Percentiles rank a stretch among this genome's conserved stretches.
Evolutionary conservation across 352 stramenopile species (phyloP).

Genomic region (Phytophthora pseudosyringae): DNA sequence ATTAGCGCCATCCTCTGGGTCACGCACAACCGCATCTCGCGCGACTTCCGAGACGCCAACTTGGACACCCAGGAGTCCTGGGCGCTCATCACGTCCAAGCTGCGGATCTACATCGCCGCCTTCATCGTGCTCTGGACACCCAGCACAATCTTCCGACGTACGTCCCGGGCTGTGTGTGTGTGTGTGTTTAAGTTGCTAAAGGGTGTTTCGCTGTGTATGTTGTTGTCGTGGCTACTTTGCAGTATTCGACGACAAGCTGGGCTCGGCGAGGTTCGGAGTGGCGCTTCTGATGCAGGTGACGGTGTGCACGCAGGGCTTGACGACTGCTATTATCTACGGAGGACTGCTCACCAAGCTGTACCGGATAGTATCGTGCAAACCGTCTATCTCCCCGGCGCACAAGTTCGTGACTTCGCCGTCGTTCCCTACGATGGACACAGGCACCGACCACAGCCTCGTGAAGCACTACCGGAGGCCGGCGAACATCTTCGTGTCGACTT

Average conservation of each 20-base stretch:
- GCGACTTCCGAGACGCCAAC: constrained; percentile 54
- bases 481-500: constrained; percentile 83
- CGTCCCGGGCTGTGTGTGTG: constrained; percentile 12
- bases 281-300: constrained; percentile 74
- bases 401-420: constrained; percentile 46
- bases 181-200: neutral
- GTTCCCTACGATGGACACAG: constrained; percentile 36
- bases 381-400: constrained; percentile 30
- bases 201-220: neutral
- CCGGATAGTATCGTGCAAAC: constrained; percentile 29
- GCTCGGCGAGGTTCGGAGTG: constrained; percentile 50
- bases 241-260: constrained; percentile 60
- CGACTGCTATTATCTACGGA: constrained; percentile 71
- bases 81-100: constrained; percentile 60
- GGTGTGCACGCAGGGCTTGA: constrained; percentile 66
- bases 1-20: constrained; percentile 69
- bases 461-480: constrained; percentile 55
- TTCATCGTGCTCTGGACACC: constrained; percentile 79
- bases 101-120: constrained; percentile 73
- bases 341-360: constrained; percentile 52
- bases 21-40: constrained; percentile 64
- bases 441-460: constrained; percentile 28
- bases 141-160: constrained; percentile 66
- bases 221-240: constrained; percentile 2
- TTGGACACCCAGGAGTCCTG: constrained; percentile 74